Evolutionary conservation across 495 filamentous ascomycete species (phyloP).

Genomic region (Halenospora varia): DNA sequence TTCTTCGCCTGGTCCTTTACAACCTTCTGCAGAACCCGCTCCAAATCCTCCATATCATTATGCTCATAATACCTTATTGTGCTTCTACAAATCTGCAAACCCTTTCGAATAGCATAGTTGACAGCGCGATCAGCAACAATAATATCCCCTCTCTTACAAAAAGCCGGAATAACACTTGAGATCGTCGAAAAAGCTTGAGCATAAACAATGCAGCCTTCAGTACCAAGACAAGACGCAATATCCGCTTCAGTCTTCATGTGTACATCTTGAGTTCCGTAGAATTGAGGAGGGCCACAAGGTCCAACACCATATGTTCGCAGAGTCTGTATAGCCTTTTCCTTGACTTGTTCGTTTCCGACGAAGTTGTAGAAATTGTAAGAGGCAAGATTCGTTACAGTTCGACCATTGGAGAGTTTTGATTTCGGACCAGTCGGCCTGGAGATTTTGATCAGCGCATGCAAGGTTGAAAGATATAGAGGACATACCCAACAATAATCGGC

Average conservation of each 20-base stretch:
- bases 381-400: constrained; percentile 85
- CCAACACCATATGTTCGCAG: constrained; percentile 94
- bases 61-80: constrained; percentile 93
- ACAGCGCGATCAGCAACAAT: constrained; percentile 96
- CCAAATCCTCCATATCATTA: constrained; percentile 91
- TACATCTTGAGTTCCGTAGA: constrained; percentile 98
- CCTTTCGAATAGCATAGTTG: constrained; percentile 91
- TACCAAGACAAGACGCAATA: constrained; percentile 83
- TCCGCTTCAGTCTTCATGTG: constrained; percentile 96
- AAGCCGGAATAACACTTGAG: constrained; percentile 88
- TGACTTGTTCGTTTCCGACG: constrained; percentile 82
- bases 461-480: neutral
- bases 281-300: constrained; percentile 92
- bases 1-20: constrained; percentile 80
- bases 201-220: constrained; percentile 86
- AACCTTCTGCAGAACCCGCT: constrained; percentile 79
- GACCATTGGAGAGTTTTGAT: constrained; percentile 82
- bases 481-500: constrained; percentile 82
- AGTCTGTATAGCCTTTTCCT: constrained; percentile 90
- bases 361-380: constrained; percentile 98
- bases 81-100: constrained; percentile 87
- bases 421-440: constrained; percentile 82
- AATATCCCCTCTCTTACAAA: constrained; percentile 94
- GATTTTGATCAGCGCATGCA: neutral
- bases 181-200: constrained; percentile 95